A percentile compares a stretch with the other conserved stretches of the same genome.
phyloP scores from a whole-genome alignment of 495 filamentous ascomycete genomes.

The Polyplosphaeria fusca region DNA sequence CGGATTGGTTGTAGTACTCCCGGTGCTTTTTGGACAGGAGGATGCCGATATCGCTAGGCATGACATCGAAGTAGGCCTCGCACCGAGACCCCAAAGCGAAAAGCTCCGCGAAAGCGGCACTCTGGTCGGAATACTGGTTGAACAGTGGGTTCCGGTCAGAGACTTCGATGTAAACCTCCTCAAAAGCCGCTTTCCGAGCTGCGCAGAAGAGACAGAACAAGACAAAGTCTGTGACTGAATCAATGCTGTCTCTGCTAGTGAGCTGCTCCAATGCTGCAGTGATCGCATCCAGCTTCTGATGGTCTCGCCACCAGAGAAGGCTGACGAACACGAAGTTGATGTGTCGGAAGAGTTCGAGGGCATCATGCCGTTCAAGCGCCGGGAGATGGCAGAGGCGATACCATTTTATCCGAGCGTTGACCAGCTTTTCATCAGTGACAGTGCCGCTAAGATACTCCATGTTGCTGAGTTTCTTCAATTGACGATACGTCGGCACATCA shows the following conservation, averaged over 20 bases:
- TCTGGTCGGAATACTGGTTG: constrained; percentile 56
- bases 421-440: constrained; percentile 43
- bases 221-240: constrained; percentile 52
- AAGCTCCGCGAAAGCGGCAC: constrained; percentile 58
- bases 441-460: constrained; percentile 51
- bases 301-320: constrained; percentile 45
- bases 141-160: constrained; percentile 59
- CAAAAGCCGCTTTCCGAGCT: constrained; percentile 53
- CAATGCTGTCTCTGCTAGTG: constrained; percentile 41
- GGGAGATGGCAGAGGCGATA: constrained; percentile 48
- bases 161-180: constrained; percentile 60
- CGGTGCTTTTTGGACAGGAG: constrained; percentile 54
- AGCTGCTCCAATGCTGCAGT: constrained; percentile 43
- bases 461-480: constrained; percentile 51
- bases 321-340: constrained; percentile 44
- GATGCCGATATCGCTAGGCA: constrained; percentile 54
- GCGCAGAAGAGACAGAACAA: constrained; percentile 56
- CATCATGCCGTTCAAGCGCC: constrained; percentile 44
- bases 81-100: constrained; percentile 61
- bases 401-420: constrained; percentile 52
- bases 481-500: constrained; percentile 49
- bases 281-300: constrained; percentile 45
- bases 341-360: constrained; percentile 48
- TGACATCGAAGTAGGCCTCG: constrained; percentile 58
- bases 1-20: constrained; percentile 44